Evolutionary conservation across 768 basidiomycete genomes (phyloP), one percentile per base, ranked within the genome.

Genomic region (Amanita thiersii): DNA sequence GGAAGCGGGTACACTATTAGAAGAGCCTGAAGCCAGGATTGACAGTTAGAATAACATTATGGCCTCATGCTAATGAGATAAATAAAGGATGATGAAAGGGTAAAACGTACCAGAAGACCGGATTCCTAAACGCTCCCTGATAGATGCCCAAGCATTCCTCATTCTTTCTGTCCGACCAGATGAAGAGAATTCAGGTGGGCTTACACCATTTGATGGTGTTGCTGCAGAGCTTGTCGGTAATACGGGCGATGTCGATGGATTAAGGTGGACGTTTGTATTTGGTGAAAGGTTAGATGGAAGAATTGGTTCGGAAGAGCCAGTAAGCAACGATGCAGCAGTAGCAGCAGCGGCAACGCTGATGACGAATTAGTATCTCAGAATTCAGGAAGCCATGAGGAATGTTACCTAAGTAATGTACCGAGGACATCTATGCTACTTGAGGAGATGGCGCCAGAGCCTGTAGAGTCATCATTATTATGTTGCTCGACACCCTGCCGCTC

Each of bases 311-410:
- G 79, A 75, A 17, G 79, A 74, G 25, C 84, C 84, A 1, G 81
- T 79, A n/a, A 86, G 69, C 20, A 87, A 70, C 2, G 88, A 90
- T 5, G 85, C 86, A 1, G 88, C 87, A 1, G 87, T 89, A n/a
- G 88, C 88, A 7, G 88, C 85, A n/a, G 88, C 86, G 3, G 88
- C 88, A 23, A 90, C 88, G 51, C 88, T 86, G 47, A 37, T 55
- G 7, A 37, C 5, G 40, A 37, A 21, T 29, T 29, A 39, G 30
- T 35, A 28, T 18, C 24, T 26, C 14, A 4, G 17, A 31, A 23
- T 20, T 26, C 8, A 38, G 21, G 23, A 19, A 39, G 34, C 11
- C 35, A 43, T 46, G 14, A 37, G 37, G 43, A 37, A 24, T 41
- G 39, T 23, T 29, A 62, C 86, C 86, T 88, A 23, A 89, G 65